Evolutionary conservation across 176 grass and related monocot species (phyloP), one percentile per base, ranked within the genome.

Genomic region (Musa itinerans): DNA sequence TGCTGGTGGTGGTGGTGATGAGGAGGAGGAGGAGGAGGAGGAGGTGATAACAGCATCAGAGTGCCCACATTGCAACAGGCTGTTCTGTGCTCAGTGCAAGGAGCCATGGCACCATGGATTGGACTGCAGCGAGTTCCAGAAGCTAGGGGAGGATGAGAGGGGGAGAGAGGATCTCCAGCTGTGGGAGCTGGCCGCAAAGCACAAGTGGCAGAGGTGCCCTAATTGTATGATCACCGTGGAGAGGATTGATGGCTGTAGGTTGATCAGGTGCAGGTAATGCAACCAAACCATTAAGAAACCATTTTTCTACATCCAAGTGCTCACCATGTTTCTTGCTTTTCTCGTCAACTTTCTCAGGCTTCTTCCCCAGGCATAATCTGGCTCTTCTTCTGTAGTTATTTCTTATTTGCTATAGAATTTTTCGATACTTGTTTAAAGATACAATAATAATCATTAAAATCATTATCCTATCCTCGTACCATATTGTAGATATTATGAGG

Each of bases 191-290:
- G 88, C 88, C 0, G 43, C 61, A 29, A 48, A 80, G 69, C 83
- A 77, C 53, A 88, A 65, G 75, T 97, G 94, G 94, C 90, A 93
- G 83, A 83, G 86, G 53, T 97, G 94, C 68, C 82, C 90, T 2
- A 78, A 85, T 67, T 97, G 94, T 78, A 90, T 76, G 85, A 90
- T 97, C 9, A 89, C 81, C 20, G 93, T 93, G 24, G 93, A 97
- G 71, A 97, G 76, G 79, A 65, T 75, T 0, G 70, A 78, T 0
- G 93, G 93, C 10, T 97, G 93, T 34, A 78, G 80, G 52, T 80
- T 80, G 64, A 90, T 97, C 63, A 58, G 72, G 48, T 96, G 93
- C 89, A 92, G 93, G 89, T 90, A 81, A 52, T 43, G 12, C 22
- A 43, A 27, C 61, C n/a, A 52, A 34, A 72, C 24, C 43, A 61